These are phyloP conservation scores for Rostrohypoxylon terebratum DNA, from an alignment of 495 filamentous ascomycete genomes.

Conservation along the genomic window DNA sequence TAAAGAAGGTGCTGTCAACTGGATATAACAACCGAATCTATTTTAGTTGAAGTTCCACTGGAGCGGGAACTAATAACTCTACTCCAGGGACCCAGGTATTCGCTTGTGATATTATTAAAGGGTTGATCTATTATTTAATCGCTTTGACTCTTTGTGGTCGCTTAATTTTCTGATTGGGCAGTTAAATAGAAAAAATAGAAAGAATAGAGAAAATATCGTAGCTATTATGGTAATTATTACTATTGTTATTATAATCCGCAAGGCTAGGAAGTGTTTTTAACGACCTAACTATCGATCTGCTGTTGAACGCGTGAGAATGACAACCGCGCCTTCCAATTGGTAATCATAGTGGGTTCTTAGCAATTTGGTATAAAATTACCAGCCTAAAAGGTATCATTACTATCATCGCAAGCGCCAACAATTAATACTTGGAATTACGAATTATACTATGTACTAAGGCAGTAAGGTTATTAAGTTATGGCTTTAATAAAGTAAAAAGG, in stretches of 20 bases:
- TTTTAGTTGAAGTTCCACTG: slow-evolving; percentile 31
- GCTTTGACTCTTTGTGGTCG: not conserved
- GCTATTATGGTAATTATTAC: not conserved
- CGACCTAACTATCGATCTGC: slow-evolving; percentile 1
- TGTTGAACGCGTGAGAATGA: slow-evolving; percentile 10
- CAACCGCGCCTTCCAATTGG: not conserved
- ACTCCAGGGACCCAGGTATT: not conserved
- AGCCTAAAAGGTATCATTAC: not conserved
- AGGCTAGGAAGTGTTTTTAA: slow-evolving; percentile 11
- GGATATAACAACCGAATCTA: not conserved
- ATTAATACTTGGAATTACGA: not conserved
- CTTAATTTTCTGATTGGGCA: not conserved
- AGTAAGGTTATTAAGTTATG: not conserved
- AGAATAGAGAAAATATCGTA: not conserved
- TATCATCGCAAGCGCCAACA: not conserved
- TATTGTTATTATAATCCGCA: not conserved
- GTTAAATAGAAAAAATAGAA: not conserved
- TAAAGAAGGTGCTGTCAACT: not conserved
- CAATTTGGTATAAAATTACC: slow-evolving; percentile 9
- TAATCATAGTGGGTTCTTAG: not conserved
- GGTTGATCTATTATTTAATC: slow-evolving; percentile 3
- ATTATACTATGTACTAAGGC: not conserved
- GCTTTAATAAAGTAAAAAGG: not conserved
- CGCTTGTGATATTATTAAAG: not conserved
- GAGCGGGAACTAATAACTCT: slow-evolving; percentile 40